Percentiles rank a stretch among this genome's conserved stretches.
Evolutionary conservation across 1,284 basidiomycete species (phyloP).

Genomic region (Marasmius tenuissimus): DNA sequence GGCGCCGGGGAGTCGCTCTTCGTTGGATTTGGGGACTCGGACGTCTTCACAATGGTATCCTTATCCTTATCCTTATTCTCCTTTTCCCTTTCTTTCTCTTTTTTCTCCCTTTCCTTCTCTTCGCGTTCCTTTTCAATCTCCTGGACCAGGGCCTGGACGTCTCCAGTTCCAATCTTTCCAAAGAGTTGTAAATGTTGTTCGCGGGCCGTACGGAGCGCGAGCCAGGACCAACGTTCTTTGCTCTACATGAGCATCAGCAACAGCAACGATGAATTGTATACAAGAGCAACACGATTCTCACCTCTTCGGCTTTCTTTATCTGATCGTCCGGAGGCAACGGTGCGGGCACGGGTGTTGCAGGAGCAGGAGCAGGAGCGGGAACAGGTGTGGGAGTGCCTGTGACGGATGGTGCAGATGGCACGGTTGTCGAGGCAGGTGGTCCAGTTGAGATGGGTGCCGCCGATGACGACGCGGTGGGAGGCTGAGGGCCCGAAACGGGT

Average conservation of each 20-base stretch:
- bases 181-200: constrained; percentile 72
- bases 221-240: constrained; percentile 73
- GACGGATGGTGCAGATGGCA: constrained; percentile 13
- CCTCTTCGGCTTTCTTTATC: constrained; percentile 63
- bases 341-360: constrained; percentile 18
- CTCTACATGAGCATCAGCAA: constrained; percentile 40
- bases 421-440: constrained; percentile 9
- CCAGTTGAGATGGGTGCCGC: constrained; percentile 15
- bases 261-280: neutral
- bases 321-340: constrained; percentile 46
- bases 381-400: constrained; percentile 16
- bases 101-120: constrained; percentile 34
- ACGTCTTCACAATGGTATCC: constrained; percentile 10
- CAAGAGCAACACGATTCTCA: constrained; percentile 25
- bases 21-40: neutral
- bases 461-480: constrained; percentile 22
- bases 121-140: constrained; percentile 65
- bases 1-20: neutral
- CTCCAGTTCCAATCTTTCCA: constrained; percentile 78
- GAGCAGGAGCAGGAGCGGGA: constrained; percentile 9
- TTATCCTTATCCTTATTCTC: constrained; percentile 17
- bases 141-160: constrained; percentile 58
- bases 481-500: constrained; percentile 42
- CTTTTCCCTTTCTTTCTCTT: constrained; percentile 25
- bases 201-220: constrained; percentile 74